Evolutionary conservation across 1,284 basidiomycete species (phyloP), one percentile per base, ranked within the genome.

Genomic region (Paramarasmius palmivorus): DNA sequence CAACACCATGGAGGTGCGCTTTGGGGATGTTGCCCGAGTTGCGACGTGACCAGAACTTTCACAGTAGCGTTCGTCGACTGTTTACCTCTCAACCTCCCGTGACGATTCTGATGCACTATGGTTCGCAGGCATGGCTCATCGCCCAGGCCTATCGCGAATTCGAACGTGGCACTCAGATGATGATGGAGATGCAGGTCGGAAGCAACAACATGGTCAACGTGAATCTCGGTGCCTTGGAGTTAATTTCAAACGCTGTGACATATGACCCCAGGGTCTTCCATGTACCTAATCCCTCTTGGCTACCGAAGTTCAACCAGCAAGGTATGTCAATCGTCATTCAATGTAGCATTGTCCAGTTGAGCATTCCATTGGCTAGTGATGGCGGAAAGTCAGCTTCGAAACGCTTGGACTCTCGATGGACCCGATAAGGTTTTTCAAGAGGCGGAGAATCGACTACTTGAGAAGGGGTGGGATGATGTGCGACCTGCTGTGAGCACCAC

Each of bases 401-500:
- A 32, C 14, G 10, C 44, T 17, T 46, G 44, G 44, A 8, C 26
- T 29, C 22, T 10, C 22, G 25, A 17, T 32, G 59, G 57, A 7
- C 58, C 65, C 1, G 62, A 70, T 9, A 23, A 19, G 3, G 54
- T 71, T 22, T 61, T 67, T 15, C 36, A 48, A 35, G 57, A 62
- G 34, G 68, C 67, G 23, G 57, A 64, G 37, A 53, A 55, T 19
- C 61, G 67, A 19, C 56, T 66, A 34, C 41, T 50, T 17, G 54
- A 57, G 17, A 49, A 66, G 47, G 66, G 65, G 5, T 71, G 70
- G 68, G 50, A 61, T 32, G 32, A 49, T 14, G 57, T 65, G n/a
- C 67, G 70, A 14, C 65, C 63, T 4, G 69, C 69, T 1, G 51
- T 71, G 1, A 49, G 62, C 7, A 41, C 63, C 12, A 70, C 66